Conservation (phyloP, 441 rosid species). For the Adansonia gregorii region DNA sequence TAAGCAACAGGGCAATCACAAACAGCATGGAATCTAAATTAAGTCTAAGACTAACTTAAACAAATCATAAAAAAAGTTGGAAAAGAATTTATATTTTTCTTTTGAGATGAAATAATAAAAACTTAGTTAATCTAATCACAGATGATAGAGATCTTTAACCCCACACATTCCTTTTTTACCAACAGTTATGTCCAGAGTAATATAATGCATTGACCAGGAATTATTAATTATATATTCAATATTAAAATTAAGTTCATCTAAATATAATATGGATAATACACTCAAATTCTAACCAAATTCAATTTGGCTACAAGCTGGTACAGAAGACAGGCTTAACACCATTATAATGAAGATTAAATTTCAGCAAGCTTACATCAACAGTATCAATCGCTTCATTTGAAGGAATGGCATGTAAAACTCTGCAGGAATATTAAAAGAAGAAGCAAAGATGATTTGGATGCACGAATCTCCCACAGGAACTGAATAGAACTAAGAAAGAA, state of each 20-base stretch:
- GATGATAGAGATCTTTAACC: background rate
- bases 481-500: background rate
- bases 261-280: background rate
- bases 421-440: slow-evolving; percentile 41
- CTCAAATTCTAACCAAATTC: no score
- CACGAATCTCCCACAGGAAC: background rate
- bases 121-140: background rate
- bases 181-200: background rate
- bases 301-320: no score
- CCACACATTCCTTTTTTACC: background rate
- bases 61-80: background rate
- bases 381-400: slow-evolving; percentile 86
- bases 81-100: background rate
- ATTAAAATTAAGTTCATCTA: slow-evolving; percentile 9
- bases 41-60: background rate
- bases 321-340: background rate
- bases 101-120: background rate
- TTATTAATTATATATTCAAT: background rate
- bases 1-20: background rate
- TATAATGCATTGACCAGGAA: background rate
- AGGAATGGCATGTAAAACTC: slow-evolving; percentile 88
- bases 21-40: background rate
- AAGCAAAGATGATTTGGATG: background rate
- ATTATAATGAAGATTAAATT: background rate
- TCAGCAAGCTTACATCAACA: slow-evolving; percentile 62